Evolutionary conservation across 257 asterid species (phyloP), one percentile per base, ranked within the genome.

Genomic region (Solanum arcanum): DNA sequence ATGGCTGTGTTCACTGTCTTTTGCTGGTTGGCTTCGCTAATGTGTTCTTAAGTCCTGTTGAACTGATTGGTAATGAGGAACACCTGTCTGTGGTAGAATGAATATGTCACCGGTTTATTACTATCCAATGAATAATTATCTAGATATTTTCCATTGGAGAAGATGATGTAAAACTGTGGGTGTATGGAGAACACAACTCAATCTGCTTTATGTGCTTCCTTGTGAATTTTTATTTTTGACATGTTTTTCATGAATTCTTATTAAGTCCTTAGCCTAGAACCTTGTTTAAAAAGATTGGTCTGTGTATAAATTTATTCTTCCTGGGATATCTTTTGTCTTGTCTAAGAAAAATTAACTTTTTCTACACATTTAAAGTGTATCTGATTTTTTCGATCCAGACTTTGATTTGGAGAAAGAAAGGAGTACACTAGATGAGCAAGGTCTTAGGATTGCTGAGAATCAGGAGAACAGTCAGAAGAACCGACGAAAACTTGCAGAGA

Each of bases 391-490:
- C 35, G 74, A 31, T 87, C 86, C 95, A 97, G 99, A 97, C 89
- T 96, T 97, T 92, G 98, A 96, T 93, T 93, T 97, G 85, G 99
- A 97, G 93, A 97, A 93, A 89, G 99, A 97, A 92, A 91, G 95
- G 92, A 95, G 92, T 85, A 86, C 92, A 83, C 88, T 97, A 87
- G 99, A 97, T 88, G 99, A 97, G 83, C 99, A 97, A 90, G 99
- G 99, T 86, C 94, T 97, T 75, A 91, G 94, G 91, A 97, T 97
- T 81, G 99, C 99, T 72, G 99, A 97, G 93, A 97, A 97, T 91
- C 99, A 97, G 91, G 99, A 97, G 84, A 97, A 94, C 93, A 97
- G 99, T 91, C 99, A 96, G 91, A 97, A 95, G 91, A 97, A 94
- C 89, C 98, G 99, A 9, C 92, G 99, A 89, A 97, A 94, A 94